Evolutionary conservation across 2,329 filamentous ascomycete species (phyloP).

Genomic region (Curvularia spicifera): DNA sequence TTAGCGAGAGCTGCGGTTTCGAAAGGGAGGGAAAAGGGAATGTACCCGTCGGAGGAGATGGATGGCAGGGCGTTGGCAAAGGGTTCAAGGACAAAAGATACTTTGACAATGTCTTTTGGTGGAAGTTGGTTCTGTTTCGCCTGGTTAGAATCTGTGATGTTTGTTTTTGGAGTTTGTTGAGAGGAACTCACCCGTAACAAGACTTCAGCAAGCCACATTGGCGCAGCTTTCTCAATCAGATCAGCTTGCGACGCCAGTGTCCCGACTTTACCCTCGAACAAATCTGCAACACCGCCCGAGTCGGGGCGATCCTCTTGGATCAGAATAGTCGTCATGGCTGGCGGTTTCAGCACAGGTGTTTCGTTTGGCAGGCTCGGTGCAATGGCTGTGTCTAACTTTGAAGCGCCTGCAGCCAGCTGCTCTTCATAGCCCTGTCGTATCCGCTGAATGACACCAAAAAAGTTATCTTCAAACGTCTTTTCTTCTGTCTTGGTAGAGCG

Average conservation of each 20-base stretch:
- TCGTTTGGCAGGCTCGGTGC: conserved; percentile 74
- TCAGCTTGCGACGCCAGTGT: conserved; percentile 78
- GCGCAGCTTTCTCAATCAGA: conserved; percentile 81
- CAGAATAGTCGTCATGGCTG: conserved; percentile 66
- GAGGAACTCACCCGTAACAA: conserved; percentile 66
- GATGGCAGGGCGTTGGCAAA: conserved; percentile 76
- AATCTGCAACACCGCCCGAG: conserved; percentile 73
- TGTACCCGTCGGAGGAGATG: conserved; percentile 74
- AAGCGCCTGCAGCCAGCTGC: conserved; percentile 60
- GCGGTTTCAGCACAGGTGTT: conserved; percentile 77
- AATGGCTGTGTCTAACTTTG: conserved; percentile 66
- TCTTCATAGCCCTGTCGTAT: conserved; percentile 77
- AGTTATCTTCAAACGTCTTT: conserved; percentile 76
- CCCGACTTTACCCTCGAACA: conserved; percentile 88
- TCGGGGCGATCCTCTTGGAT: conserved; percentile 71
- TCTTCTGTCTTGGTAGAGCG: conserved; percentile 66
- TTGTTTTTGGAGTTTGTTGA: not conserved
- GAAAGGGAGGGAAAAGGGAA: conserved; percentile 33
- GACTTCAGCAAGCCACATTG: conserved; percentile 91
- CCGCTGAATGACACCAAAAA: conserved; percentile 74
- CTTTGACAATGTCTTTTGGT: conserved; percentile 89
- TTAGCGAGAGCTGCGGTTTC: conserved; percentile 37
- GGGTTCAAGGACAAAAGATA: conserved; percentile 90
- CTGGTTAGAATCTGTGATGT: not conserved
- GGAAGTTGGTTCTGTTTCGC: conserved; percentile 74